These are phyloP conservation scores for Actinomortierella ambigua DNA, from an alignment of 371 early-diverging fungal genomes.

Conservation along the genomic window DNA sequence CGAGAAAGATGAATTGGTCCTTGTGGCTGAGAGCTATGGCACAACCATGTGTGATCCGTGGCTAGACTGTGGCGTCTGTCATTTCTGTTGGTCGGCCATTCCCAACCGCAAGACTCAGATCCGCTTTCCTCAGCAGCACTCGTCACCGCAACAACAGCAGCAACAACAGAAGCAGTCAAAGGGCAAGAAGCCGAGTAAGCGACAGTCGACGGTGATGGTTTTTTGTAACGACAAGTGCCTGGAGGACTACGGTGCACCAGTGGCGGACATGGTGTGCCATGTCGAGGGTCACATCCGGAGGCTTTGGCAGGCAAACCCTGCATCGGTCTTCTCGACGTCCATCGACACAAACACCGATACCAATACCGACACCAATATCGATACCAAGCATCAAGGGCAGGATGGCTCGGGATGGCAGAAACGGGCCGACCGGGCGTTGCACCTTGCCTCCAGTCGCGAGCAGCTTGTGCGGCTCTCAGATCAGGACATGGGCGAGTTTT, in stretches of 20 bases:
- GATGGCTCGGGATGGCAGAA: too few relatives aligned
- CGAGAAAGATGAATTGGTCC: slow-evolving; percentile 22
- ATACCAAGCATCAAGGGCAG: slow-evolving; percentile 1
- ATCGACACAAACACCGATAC: not conserved
- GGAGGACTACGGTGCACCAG: slow-evolving; percentile 8
- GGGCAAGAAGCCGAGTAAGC: not conserved
- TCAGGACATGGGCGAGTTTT: slow-evolving; percentile 11
- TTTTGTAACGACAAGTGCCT: slow-evolving; percentile 29
- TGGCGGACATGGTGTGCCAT: slow-evolving; percentile 22
- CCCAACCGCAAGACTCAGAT: slow-evolving; percentile 20
- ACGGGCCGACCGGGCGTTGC: too few relatives aligned
- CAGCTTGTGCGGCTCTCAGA: slow-evolving; percentile 1
- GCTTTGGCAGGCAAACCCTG: slow-evolving; percentile 12
- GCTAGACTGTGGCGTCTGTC: slow-evolving; percentile 41
- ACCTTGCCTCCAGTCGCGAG: too few relatives aligned
- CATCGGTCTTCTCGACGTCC: not conserved
- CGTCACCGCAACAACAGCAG: not conserved
- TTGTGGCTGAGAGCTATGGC: slow-evolving; percentile 34
- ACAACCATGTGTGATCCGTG: slow-evolving; percentile 41
- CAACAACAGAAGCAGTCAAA: not conserved
- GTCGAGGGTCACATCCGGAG: slow-evolving; percentile 31
- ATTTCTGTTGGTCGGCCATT: slow-evolving; percentile 32
- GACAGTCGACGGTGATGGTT: slow-evolving; percentile 27
- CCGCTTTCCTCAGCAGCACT: slow-evolving; percentile 9
- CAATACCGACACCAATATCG: not conserved